Evolutionary conservation across 73 alveolate species (phyloP).

Genomic region (Paramecium pentaurelia): DNA sequence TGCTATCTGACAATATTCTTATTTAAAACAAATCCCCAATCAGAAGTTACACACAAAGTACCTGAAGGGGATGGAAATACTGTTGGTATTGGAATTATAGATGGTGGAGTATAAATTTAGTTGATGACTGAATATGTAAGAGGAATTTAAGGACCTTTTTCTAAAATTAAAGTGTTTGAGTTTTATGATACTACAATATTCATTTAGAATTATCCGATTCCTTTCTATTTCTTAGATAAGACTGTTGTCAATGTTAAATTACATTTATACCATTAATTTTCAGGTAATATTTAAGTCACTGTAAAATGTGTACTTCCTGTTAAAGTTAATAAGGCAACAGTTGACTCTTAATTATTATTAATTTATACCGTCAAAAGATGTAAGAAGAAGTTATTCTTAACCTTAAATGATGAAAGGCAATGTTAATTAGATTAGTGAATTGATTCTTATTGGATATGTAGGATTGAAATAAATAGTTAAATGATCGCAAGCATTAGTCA

Average conservation of each 20-base stretch:
- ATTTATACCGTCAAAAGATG: background rate
- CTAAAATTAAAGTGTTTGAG: background rate
- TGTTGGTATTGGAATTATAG: constrained; percentile 4
- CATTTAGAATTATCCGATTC: background rate
- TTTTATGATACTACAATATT: background rate
- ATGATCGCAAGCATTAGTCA: background rate
- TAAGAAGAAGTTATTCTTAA: background rate
- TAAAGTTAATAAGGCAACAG: background rate
- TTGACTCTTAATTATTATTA: background rate
- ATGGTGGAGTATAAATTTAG: background rate
- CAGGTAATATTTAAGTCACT: background rate
- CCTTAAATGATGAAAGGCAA: background rate
- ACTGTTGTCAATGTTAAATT: background rate
- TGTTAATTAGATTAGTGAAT: background rate
- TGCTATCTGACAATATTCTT: background rate
- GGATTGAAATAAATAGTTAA: background rate
- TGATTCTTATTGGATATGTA: background rate
- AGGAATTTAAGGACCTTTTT: background rate
- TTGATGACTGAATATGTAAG: background rate
- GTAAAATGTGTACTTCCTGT: background rate
- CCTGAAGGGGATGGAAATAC: background rate
- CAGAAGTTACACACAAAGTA: background rate
- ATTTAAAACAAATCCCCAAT: background rate
- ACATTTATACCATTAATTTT: background rate
- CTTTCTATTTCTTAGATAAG: background rate